Evolutionary conservation across 306 rosid species (phyloP), one percentile per base, ranked within the genome.

Genomic region (Prunus davidiana): DNA sequence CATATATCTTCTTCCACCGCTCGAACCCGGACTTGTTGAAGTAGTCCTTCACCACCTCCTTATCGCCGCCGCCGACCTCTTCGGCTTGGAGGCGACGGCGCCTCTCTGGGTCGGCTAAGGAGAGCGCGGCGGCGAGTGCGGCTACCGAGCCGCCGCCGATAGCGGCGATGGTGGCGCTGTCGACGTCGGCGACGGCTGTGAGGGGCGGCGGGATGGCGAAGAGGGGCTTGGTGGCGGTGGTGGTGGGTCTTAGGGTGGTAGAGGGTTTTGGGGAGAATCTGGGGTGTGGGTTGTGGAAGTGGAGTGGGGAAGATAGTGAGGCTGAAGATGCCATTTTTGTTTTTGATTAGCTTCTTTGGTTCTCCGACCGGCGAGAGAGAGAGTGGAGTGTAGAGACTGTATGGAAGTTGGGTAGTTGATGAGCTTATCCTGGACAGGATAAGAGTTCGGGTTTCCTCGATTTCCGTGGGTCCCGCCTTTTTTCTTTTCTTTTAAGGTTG

Each of bases 1-100:
- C 96, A 60, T 95, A 95, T 18, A 95, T 95, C 83, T 95, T 95
- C 88, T 84, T 91, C 97, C 99, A 95, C 64, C 99, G 81, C 85
- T 92, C 92, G 83, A 95, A 95, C 10, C 97, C 99, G 0, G 91
- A 63, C 78, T 91, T 95, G 80, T 95, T 95, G 84, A 95, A 95
- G 83, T 95, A 95, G 54, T 95, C 98, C 85, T 30, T 88, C 69
- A 95, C 98, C 24, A 95, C 98, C 63, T 95, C 97, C 83, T 90
- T 95, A 86, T 95, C 97, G 46, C 64, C 91, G 1, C 98, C 98
- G n/a, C 98, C 98, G 1, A 95, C 97, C 75, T 84, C 98, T 78
- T 85, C 95, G 22, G 98, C 97, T 87, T 95, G 98, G 22, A 78
- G 46, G 41, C 71, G 81, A 52, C 97, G 86, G 14, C 98, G 90